phyloP scores from a whole-genome alignment of 306 rosid genomes.

The Quillaja saponaria region DNA sequence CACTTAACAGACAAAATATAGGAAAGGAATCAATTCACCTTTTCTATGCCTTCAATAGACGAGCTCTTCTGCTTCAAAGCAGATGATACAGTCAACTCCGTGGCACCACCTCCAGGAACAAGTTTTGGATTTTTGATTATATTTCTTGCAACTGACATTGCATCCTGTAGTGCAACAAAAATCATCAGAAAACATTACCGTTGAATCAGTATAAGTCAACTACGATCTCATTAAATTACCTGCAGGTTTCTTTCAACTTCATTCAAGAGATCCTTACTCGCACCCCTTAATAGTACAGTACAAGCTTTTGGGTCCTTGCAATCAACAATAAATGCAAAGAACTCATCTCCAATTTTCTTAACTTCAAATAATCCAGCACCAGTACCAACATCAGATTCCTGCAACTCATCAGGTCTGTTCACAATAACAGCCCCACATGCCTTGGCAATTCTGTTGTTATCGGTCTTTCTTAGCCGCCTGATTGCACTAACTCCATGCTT shows the following conservation, averaged over 20 bases:
- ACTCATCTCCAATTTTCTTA: constrained; percentile 93
- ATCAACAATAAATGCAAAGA: constrained; percentile 72
- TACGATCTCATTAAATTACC: constrained; percentile 40
- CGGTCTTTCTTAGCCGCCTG: constrained; percentile 88
- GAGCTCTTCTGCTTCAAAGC: constrained; percentile 94
- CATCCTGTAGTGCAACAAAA: constrained; percentile 65
- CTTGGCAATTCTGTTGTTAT: constrained; percentile 88
- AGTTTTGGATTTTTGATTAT: constrained; percentile 87
- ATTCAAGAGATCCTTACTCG: constrained; percentile 86
- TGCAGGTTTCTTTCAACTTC: constrained; percentile 94
- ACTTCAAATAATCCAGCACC: constrained; percentile 95
- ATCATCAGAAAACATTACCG: constrained; percentile 32
- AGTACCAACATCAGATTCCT: constrained; percentile 91
- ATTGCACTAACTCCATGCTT: constrained; percentile 87
- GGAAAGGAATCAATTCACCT: constrained; percentile 43
- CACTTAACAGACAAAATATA: neutral
- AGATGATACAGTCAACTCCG: constrained; percentile 94
- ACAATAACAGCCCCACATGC: constrained; percentile 96
- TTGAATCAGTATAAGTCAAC: neutral
- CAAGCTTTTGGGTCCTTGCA: constrained; percentile 96
- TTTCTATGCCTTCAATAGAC: constrained; percentile 92
- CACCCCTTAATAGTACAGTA: constrained; percentile 79
- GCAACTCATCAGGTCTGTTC: constrained; percentile 90
- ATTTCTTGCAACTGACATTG: constrained; percentile 90
- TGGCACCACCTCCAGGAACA: constrained; percentile 95